Percentiles rank a stretch among this genome's conserved stretches.
These are phyloP conservation scores for Xylariaceae sp. DNA, from an alignment of 2,329 filamentous ascomycete genomes.

Conservation along the genomic window DNA sequence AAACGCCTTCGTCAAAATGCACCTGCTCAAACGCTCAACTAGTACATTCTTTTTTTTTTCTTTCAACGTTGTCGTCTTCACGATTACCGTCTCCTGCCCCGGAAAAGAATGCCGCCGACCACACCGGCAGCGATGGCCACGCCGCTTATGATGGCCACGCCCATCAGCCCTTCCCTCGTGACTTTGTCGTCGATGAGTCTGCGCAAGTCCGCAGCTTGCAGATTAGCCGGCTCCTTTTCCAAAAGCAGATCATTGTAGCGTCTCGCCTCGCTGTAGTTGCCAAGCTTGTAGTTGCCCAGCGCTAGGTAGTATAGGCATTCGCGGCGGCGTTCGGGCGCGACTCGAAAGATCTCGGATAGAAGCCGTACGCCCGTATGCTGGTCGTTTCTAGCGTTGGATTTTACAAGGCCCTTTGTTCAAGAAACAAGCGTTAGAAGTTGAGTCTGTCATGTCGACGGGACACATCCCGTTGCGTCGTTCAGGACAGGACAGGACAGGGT, in stretches of 20 bases:
- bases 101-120: slow-evolving; percentile 77
- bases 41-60: neutral
- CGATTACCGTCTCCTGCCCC: slow-evolving; percentile 36
- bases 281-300: slow-evolving; percentile 95
- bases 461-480: neutral
- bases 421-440: slow-evolving; percentile 2
- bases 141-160: slow-evolving; percentile 90
- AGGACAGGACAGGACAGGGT: neutral
- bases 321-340: slow-evolving; percentile 82
- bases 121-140: slow-evolving; percentile 91
- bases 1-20: slow-evolving; percentile 19
- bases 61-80: neutral
- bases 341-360: slow-evolving; percentile 93
- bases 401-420: slow-evolving; percentile 73
- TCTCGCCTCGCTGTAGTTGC: slow-evolving; percentile 91
- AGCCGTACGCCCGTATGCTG: slow-evolving; percentile 93
- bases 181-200: slow-evolving; percentile 93
- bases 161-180: slow-evolving; percentile 86
- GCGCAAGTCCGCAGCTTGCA: slow-evolving; percentile 83
- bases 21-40: slow-evolving; percentile 14
- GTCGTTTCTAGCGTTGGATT: slow-evolving; percentile 75
- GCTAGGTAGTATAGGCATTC: slow-evolving; percentile 99
- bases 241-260: slow-evolving; percentile 90
- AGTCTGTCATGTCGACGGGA: neutral
- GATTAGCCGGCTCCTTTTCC: slow-evolving; percentile 83